Base-by-base conservation (phyloP, 768 basidiomycete species). In the Leccinum sublutescens region DNA sequence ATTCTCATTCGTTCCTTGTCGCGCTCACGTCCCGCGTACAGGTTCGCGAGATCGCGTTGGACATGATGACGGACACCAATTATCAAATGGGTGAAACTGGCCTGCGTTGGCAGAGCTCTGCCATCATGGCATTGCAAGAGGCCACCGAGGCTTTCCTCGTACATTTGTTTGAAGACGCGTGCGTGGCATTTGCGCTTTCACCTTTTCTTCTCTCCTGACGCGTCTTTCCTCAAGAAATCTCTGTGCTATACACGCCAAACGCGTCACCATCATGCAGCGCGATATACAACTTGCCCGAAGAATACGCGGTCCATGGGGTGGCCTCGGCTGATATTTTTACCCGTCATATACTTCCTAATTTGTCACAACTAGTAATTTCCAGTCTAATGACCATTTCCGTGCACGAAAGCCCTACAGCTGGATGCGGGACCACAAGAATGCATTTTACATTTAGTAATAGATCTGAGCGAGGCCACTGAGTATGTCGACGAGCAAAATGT, bases 131-230 rank as follows among this genome's bases (percentile, higher is more conserved):
- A 2, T 74, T 99, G 61, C 97, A 99, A 68, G 97, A 99, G 75
- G 97, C 97, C 12, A 93, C 95, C 23, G 95, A 97, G 73, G 93
- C 95, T 14, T 97, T 85, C 67, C 79, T 98, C 17, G 93, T 99
- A 19, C 95, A 98, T 76, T 76, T 98, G 48, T 98, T 99, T 63
- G 97, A 99, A 76, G 97, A 99, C 76, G 94, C 96, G 93, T 98
- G 74, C 79, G 95, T 91, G 27, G 8, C 48, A 33, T 54, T 50
- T 19, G 14, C 23, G 47, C 1, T 9, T 21, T 31, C 17, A n/a
- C 7, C 25, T 23, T 2, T 4, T 19, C 31, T 25, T 59, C 21
- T 43, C 29, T 19, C 48, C 49, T 61, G 47, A 66, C 25, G 27
- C n/a, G 50, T 21, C 40, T 50, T 21, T n/a, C 50, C 31, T 33